phyloP scores from a whole-genome alignment of 148 eudicot species.

The Limonium bicolor region DNA sequence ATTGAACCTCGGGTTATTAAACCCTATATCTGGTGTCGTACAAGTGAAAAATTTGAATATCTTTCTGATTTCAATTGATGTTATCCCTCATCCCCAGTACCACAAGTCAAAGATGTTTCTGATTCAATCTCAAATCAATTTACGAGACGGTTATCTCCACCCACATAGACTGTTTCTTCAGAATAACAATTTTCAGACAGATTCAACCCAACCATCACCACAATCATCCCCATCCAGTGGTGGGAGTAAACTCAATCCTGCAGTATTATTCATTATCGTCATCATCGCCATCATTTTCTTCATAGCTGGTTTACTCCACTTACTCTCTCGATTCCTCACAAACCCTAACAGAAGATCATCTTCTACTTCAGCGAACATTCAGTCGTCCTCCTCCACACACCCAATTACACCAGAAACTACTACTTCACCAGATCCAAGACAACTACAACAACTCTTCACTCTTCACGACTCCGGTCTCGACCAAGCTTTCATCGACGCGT shows the following conservation, averaged over 20 bases:
- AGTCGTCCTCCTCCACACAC: background rate
- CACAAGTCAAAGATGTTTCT: too few relatives aligned
- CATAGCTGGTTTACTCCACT: background rate
- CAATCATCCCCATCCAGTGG: background rate
- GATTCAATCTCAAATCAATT: too few relatives aligned
- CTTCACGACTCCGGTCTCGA: conserved; percentile 46
- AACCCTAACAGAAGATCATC: background rate
- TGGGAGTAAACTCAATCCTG: background rate
- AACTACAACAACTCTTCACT: conserved; percentile 24
- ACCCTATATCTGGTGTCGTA: too few relatives aligned
- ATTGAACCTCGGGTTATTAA: too few relatives aligned
- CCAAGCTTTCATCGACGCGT: conserved; percentile 47
- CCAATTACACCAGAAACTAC: conserved; percentile 12
- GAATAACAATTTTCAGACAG: background rate
- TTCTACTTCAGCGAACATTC: background rate
- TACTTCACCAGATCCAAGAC: conserved; percentile 22
- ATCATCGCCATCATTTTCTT: background rate
- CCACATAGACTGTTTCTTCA: too few relatives aligned
- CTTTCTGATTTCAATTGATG: too few relatives aligned
- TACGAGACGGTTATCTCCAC: too few relatives aligned
- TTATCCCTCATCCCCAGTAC: too few relatives aligned
- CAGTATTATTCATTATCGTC: background rate
- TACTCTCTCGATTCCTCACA: background rate
- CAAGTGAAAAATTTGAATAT: too few relatives aligned
- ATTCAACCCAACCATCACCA: background rate